Conservation (phyloP, 108 stramenopile species). For the Aurantiochytrium sp. region DNA sequence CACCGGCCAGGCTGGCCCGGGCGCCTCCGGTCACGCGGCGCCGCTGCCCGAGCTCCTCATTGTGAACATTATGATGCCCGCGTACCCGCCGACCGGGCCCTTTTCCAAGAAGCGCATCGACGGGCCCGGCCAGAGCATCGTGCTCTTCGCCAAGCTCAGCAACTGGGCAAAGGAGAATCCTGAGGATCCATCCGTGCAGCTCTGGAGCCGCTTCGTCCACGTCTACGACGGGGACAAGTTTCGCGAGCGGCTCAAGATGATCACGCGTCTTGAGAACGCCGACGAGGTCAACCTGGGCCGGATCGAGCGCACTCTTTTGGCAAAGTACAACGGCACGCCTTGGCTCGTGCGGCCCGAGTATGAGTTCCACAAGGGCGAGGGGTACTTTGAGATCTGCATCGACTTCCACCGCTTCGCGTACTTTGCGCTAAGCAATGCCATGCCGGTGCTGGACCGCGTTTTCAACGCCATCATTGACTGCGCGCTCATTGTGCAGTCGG, state of each 20-base stretch:
- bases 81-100: slow-evolving; percentile 3
- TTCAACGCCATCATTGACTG: slow-evolving; percentile 7
- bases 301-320: neutral
- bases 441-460: slow-evolving; percentile 10
- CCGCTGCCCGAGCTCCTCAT: slow-evolving; percentile 8
- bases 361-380: slow-evolving; percentile 12
- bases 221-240: slow-evolving; percentile 6
- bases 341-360: slow-evolving; percentile 30
- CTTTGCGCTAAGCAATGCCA: neutral
- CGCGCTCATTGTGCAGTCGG: slow-evolving; percentile 4
- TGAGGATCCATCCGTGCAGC: neutral
- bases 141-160: neutral
- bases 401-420: neutral
- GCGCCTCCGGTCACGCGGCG: neutral
- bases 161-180: slow-evolving; percentile 11
- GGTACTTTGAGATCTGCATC: slow-evolving; percentile 18
- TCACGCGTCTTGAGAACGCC: neutral
- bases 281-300: neutral
- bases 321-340: neutral
- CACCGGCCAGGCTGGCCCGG: neutral
- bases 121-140: slow-evolving; percentile 9
- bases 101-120: slow-evolving; percentile 29
- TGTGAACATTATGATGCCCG: slow-evolving; percentile 31
- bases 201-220: slow-evolving; percentile 23
- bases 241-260: slow-evolving; percentile 27